These are phyloP conservation scores for Rhodotorula graminis DNA, from an alignment of 768 basidiomycete genomes.

Conservation along the genomic window DNA sequence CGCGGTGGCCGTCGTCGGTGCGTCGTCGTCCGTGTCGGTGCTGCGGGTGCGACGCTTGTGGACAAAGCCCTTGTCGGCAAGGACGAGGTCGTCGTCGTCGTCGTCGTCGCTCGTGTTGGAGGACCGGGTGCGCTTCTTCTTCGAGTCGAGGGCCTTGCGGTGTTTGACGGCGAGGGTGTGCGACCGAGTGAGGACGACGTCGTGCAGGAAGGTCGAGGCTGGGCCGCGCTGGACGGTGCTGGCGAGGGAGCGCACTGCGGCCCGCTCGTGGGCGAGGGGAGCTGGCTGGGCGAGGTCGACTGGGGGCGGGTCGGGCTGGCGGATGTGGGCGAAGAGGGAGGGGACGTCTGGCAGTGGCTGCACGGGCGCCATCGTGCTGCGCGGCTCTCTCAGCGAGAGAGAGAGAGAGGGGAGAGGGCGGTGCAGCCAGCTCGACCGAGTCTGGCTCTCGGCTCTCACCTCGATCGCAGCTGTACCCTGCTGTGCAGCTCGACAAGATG, in stretches of 20 bases:
- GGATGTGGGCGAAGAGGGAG: conserved; percentile 2
- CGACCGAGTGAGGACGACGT: neutral
- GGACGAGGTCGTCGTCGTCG: neutral
- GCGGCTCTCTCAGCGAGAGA: neutral
- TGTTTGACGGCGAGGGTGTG: neutral
- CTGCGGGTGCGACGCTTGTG: neutral
- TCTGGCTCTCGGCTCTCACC: neutral
- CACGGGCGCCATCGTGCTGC: neutral
- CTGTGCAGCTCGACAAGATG: neutral
- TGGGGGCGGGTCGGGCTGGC: neutral
- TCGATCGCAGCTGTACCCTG: neutral
- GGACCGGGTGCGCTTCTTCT: neutral
- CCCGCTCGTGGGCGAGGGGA: neutral
- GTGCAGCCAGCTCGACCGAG: neutral
- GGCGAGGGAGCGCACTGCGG: neutral
- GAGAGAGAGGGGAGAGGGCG: neutral
- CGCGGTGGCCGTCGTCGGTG: too few relatives aligned
- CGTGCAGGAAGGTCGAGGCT: neutral
- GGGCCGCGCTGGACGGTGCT: neutral
- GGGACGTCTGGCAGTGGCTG: neutral
- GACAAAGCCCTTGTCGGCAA: neutral
- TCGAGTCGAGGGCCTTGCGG: neutral
- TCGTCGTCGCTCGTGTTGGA: neutral
- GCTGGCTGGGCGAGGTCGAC: neutral
- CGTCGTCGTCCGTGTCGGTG: neutral